Evolutionary conservation across 257 asterid genomes (phyloP).

Genomic region (Solanum stenotomum): DNA sequence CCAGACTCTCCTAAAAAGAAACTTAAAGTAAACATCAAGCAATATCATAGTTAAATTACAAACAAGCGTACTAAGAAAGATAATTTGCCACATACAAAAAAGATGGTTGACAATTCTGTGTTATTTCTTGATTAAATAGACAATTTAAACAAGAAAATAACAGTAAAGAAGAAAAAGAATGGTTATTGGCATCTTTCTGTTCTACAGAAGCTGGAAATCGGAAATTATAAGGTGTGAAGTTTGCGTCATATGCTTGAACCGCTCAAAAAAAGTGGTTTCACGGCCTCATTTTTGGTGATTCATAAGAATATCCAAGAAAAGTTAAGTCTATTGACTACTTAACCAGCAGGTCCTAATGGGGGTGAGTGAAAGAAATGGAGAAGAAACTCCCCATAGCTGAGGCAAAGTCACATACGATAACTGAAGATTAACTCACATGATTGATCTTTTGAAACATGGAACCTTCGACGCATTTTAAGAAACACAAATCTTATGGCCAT

Average conservation of each 20-base stretch:
- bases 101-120: neutral
- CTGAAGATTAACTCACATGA: neutral
- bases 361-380: neutral
- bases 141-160: neutral
- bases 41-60: too few relatives aligned
- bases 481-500: slow-evolving; percentile 8
- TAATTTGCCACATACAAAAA: too few relatives aligned
- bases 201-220: neutral
- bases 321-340: neutral
- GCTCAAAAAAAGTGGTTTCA: neutral
- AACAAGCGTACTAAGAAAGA: too few relatives aligned
- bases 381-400: neutral
- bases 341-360: neutral
- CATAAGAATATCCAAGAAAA: neutral
- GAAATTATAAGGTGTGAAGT: neutral
- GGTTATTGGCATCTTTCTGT: neutral
- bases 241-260: neutral
- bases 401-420: neutral
- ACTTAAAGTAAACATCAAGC: too few relatives aligned
- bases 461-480: slow-evolving; percentile 2
- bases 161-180: neutral
- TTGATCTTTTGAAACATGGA: slow-evolving; percentile 1
- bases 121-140: neutral
- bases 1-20: too few relatives aligned
- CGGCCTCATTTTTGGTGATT: neutral